Evolutionary conservation across 805 yeast species (phyloP).

Genomic region (Candida cerambycidarum): DNA sequence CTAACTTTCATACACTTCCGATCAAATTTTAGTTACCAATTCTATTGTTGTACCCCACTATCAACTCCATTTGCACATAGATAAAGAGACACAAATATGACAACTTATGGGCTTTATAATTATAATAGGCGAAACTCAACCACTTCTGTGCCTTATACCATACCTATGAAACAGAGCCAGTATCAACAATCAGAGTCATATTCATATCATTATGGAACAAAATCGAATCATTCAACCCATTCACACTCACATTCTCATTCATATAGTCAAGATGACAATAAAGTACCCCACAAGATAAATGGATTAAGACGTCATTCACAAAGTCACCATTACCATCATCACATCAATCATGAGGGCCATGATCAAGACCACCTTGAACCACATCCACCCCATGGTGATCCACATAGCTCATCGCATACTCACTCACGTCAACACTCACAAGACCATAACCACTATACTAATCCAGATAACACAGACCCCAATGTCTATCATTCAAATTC

Average conservation of each 20-base stretch:
- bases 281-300: slow-evolving; percentile 1
- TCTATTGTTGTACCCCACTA: too few relatives aligned
- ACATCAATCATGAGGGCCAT: not conserved
- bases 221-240: not conserved
- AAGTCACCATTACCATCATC: not conserved
- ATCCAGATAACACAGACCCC: not conserved
- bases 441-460: not conserved
- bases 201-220: slow-evolving; percentile 1
- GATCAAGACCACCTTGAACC: not conserved
- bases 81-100: too few relatives aligned
- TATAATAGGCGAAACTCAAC: slow-evolving; percentile 31
- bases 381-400: too few relatives aligned
- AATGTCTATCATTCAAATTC: not conserved
- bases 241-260: not conserved
- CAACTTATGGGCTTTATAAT: slow-evolving; percentile 23
- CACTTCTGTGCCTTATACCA: slow-evolving; percentile 24
- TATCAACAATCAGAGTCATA: slow-evolving; percentile 13
- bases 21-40: too few relatives aligned
- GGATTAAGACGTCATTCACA: not conserved
- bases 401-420: not conserved
- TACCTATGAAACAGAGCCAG: slow-evolving; percentile 27
- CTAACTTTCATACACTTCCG: not conserved
- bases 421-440: slow-evolving; percentile 1
- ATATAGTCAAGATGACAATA: slow-evolving; percentile 2
- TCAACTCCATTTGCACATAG: too few relatives aligned